A percentile compares a stretch with the other conserved stretches of the same genome.
Evolutionary conservation across 441 rosid genomes (phyloP).

Genomic region (Theobroma grandiflorum): DNA sequence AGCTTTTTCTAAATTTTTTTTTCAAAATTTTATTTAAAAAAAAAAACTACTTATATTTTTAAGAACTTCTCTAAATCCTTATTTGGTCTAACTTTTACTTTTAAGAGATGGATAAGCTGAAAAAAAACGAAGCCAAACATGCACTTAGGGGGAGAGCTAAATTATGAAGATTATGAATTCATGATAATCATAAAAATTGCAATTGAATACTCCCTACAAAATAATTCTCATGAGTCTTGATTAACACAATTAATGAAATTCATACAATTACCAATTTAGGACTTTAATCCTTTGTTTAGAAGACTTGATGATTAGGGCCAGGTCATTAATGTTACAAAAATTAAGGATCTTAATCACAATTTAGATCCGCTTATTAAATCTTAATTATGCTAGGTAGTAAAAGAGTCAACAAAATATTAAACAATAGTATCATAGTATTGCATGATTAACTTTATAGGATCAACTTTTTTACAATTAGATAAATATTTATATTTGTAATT

Average conservation of each 20-base stretch:
- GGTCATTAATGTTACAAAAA: background rate
- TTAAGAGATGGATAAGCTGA: too few relatives aligned
- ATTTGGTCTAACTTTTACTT: too few relatives aligned
- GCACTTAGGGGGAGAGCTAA: background rate
- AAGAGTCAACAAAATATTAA: background rate
- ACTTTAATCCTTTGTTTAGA: conserved; percentile 2
- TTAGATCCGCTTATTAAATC: background rate
- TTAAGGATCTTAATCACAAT: background rate
- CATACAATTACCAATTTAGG: background rate
- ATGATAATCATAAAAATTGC: too few relatives aligned
- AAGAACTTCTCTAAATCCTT: too few relatives aligned
- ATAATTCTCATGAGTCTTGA: background rate
- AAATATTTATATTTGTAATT: background rate
- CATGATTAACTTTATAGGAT: background rate
- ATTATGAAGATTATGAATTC: too few relatives aligned
- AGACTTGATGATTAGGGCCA: conserved; percentile 4
- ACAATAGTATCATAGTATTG: background rate
- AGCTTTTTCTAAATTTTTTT: too few relatives aligned
- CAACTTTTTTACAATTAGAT: background rate
- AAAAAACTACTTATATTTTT: too few relatives aligned
- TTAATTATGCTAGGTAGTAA: background rate
- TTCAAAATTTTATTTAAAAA: too few relatives aligned
- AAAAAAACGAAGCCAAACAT: too few relatives aligned
- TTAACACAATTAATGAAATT: background rate
- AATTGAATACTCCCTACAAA: too few relatives aligned